Evolutionary conservation across 2,329 filamentous ascomycete species (phyloP).

Genomic region (Epichloe bromicola): DNA sequence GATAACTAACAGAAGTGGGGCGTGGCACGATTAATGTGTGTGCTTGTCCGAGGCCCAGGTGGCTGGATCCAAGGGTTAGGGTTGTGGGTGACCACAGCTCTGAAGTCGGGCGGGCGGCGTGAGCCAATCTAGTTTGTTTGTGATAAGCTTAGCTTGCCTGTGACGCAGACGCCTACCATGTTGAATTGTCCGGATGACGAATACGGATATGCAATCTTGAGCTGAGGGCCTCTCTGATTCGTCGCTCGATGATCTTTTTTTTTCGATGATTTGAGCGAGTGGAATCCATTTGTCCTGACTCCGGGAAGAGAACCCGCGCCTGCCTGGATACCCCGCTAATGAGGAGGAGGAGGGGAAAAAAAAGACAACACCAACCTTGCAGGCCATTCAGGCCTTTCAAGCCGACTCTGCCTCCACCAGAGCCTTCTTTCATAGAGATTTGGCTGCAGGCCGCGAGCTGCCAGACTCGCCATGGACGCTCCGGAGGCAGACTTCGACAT

Average conservation of each 20-base stretch:
- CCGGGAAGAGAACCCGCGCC: background rate
- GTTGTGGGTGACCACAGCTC: background rate
- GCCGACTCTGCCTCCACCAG: background rate
- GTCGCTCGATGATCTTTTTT: background rate
- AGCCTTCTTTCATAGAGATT: no score
- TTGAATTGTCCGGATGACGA: no score
- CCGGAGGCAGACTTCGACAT: slow-evolving; percentile 47
- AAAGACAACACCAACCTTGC: no score
- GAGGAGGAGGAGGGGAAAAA: background rate
- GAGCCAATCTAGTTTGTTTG: no score
- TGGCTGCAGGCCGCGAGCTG: background rate
- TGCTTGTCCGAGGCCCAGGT: background rate
- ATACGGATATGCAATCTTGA: no score
- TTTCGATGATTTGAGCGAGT: background rate
- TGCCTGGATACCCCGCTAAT: background rate
- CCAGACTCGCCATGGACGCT: slow-evolving; percentile 38
- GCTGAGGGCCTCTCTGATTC: no score
- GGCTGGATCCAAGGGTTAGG: background rate
- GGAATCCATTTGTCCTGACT: background rate
- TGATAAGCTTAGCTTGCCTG: no score
- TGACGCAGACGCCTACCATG: no score
- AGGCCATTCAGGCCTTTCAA: background rate
- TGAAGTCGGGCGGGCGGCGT: background rate
- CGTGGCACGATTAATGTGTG: no score
- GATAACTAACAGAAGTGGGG: no score